phyloP scores from a whole-genome alignment of 352 stramenopile species.

The Halophytophthora polymorphica region DNA sequence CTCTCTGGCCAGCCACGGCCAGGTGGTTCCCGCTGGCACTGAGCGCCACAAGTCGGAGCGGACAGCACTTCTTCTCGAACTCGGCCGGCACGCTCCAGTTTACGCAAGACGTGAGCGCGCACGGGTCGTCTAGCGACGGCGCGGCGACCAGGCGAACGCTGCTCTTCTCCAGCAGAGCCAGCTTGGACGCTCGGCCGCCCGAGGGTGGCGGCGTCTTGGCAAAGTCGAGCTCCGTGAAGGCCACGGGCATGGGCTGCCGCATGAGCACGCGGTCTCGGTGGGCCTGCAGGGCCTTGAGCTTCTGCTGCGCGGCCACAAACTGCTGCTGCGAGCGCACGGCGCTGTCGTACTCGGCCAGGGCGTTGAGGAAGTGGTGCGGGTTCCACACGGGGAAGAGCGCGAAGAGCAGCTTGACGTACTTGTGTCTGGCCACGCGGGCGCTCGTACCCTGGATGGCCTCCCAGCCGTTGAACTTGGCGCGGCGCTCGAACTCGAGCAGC shows the following conservation, averaged over 20 bases:
- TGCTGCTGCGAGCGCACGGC: conserved; percentile 22
- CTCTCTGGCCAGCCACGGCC: conserved; percentile 64
- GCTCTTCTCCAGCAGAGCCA: conserved; percentile 55
- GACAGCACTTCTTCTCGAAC: conserved; percentile 62
- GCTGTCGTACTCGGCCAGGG: conserved; percentile 39
- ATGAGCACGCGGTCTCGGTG: conserved; percentile 27
- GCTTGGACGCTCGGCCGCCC: conserved; percentile 34
- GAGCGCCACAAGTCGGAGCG: conserved; percentile 55
- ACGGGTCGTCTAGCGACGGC: conserved; percentile 57
- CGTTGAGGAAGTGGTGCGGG: conserved; percentile 47
- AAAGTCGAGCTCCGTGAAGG: conserved; percentile 68
- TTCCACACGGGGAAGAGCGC: conserved; percentile 72
- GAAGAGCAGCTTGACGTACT: conserved; percentile 80
- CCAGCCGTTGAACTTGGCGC: conserved; percentile 79
- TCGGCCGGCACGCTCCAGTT: conserved; percentile 55
- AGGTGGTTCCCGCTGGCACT: conserved; percentile 58
- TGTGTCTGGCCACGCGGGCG: conserved; percentile 41
- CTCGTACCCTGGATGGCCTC: conserved; percentile 55
- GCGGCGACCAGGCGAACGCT: conserved; percentile 49
- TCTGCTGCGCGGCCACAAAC: conserved; percentile 20
- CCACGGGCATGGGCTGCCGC: conserved; percentile 21
- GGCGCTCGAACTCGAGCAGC: conserved; percentile 64
- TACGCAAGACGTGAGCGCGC: conserved; percentile 52
- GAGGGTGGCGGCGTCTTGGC: conserved; percentile 47
- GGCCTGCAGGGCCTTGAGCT: conserved; percentile 17